These are phyloP conservation scores for Misopates orontium DNA, from an alignment of 257 asterid species.

Conservation along the genomic window DNA sequence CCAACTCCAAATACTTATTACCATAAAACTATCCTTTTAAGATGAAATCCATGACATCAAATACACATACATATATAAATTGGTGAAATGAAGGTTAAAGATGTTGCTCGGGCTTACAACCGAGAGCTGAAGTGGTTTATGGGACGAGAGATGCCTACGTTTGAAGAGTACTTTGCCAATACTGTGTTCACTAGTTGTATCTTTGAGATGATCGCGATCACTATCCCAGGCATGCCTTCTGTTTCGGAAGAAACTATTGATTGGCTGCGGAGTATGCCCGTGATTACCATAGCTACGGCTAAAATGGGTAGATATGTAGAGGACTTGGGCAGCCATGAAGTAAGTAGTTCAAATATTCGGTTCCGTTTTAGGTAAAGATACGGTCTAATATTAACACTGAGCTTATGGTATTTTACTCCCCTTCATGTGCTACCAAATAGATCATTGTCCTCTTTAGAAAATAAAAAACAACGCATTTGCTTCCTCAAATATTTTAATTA, in stretches of 20 bases:
- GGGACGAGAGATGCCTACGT: conserved; percentile 5
- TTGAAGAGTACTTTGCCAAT: conserved; percentile 17
- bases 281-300: neutral
- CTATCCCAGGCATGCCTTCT: conserved; percentile 5
- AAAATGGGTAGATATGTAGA: conserved; percentile 7
- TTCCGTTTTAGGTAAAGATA: neutral
- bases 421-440: no score
- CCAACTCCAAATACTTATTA: no score
- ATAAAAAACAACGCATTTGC: no score
- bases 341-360: neutral
- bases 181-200: neutral
- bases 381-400: no score
- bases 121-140: neutral
- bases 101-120: neutral
- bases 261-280: conserved; percentile 1
- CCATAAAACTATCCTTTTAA: no score
- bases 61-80: no score
- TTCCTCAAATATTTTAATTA: no score
- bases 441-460: no score
- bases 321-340: conserved; percentile 13
- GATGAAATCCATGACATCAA: no score
- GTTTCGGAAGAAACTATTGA: neutral
- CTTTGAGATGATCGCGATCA: neutral
- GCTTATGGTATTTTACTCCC: no score
- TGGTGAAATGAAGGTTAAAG: no score